These are phyloP conservation scores for Globisporangium parvum DNA, from an alignment of 352 stramenopile genomes.

Conservation along the genomic window DNA sequence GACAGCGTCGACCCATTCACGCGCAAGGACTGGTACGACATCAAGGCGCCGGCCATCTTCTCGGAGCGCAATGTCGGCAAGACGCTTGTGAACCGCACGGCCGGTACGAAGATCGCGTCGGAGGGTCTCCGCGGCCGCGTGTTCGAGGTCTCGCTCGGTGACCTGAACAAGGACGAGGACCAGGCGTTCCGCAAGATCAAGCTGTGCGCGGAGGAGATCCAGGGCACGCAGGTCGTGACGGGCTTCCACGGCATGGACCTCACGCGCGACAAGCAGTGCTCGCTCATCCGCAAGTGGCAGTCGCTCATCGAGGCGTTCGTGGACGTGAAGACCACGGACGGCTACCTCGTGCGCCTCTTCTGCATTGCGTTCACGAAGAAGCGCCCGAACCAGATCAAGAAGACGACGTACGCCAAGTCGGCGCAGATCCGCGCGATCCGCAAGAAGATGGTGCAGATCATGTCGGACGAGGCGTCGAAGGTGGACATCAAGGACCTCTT, in stretches of 20 bases:
- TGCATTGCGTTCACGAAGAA: constrained; percentile 99
- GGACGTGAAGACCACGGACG: constrained; percentile 99
- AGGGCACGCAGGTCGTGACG: constrained; percentile 82
- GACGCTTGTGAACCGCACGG: constrained; percentile 98
- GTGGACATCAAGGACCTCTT: constrained; percentile 99
- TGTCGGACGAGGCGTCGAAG: constrained; percentile 97
- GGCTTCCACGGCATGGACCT: constrained; percentile 92
- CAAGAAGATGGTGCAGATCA: constrained; percentile 98
- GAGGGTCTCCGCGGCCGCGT: constrained; percentile 98
- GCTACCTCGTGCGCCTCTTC: constrained; percentile 99
- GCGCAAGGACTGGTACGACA: constrained; percentile 97
- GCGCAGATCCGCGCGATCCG: constrained; percentile 96
- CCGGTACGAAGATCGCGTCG: constrained; percentile 95
- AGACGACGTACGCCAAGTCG: constrained; percentile 98
- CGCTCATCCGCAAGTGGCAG: constrained; percentile 99
- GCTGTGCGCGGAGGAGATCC: constrained; percentile 98
- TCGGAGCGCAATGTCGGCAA: constrained; percentile 96
- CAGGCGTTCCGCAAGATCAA: constrained; percentile 98
- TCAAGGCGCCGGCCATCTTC: constrained; percentile 99
- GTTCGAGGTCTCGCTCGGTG: constrained; percentile 97
- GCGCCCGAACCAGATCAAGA: constrained; percentile 98
- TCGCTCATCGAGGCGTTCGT: constrained; percentile 99
- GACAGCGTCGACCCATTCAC: constrained; percentile 96
- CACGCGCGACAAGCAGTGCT: constrained; percentile 99
- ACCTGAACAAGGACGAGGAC: constrained; percentile 99